phyloP scores from a whole-genome alignment of 1,139 yeast genomes.

The Yamadazyma kanchanaburiensis region DNA sequence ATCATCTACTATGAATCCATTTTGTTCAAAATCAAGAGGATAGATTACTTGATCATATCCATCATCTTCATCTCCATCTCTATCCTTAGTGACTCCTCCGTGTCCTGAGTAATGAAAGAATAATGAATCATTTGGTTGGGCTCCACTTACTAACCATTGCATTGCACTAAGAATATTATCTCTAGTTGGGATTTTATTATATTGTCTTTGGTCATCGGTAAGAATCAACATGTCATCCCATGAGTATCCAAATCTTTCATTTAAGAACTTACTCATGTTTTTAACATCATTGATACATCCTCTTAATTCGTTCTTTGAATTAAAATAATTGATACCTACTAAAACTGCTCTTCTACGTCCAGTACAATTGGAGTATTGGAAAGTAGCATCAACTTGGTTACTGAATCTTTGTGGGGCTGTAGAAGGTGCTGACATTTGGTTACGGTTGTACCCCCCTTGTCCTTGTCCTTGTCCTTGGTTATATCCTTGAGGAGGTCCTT shows the following conservation, averaged over 20 bases:
- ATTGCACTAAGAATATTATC: constrained; percentile 81
- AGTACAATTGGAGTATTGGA: constrained; percentile 71
- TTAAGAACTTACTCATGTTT: constrained; percentile 57
- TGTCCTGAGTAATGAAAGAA: constrained; percentile 93
- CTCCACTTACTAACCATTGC: constrained; percentile 86
- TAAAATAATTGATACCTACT: constrained; percentile 85
- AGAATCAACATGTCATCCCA: constrained; percentile 80
- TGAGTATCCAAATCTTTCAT: constrained; percentile 60
- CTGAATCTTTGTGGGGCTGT: constrained; percentile 31
- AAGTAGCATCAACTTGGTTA: constrained; percentile 33
- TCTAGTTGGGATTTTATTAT: constrained; percentile 68
- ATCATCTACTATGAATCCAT: constrained; percentile 81
- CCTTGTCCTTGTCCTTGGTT: constrained; percentile 9
- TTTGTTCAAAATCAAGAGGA: constrained; percentile 78
- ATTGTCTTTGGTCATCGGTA: constrained; percentile 69
- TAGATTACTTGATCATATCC: constrained; percentile 89
- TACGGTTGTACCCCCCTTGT: constrained; percentile 12
- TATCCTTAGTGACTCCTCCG: constrained; percentile 80
- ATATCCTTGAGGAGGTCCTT: constrained; percentile 16
- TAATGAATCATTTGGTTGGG: constrained; percentile 79
- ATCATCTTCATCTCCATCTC: constrained; percentile 87
- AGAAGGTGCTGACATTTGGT: constrained; percentile 20
- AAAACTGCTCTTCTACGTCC: constrained; percentile 80
- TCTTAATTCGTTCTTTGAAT: constrained; percentile 62
- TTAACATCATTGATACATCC: constrained; percentile 88